phyloP scores from a whole-genome alignment of 1,284 basidiomycete genomes.

The Macrocystidia cucumis region DNA sequence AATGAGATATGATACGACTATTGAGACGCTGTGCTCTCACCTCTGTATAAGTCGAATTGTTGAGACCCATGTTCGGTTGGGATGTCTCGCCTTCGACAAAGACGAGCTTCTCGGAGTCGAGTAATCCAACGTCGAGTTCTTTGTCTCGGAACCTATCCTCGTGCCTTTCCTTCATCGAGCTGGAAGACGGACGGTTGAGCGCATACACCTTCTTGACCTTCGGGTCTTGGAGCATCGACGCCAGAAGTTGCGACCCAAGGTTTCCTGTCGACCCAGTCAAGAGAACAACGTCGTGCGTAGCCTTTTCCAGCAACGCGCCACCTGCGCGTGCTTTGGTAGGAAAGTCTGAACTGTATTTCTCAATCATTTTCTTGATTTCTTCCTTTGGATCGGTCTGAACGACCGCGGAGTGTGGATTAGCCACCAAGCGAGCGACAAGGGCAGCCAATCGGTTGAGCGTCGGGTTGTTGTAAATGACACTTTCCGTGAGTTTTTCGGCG shows the following conservation, averaged over 20 bases:
- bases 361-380: slow-evolving; percentile 4
- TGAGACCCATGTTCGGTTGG: slow-evolving; percentile 20
- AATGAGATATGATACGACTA: slow-evolving; percentile 19
- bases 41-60: slow-evolving; percentile 18
- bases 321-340: background rate
- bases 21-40: slow-evolving; percentile 19
- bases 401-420: background rate
- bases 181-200: slow-evolving; percentile 5
- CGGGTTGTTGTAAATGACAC: slow-evolving; percentile 17
- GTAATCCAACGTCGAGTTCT: slow-evolving; percentile 19
- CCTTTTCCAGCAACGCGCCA: background rate
- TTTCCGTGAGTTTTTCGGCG: slow-evolving; percentile 3
- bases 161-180: slow-evolving; percentile 18
- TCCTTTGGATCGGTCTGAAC: background rate
- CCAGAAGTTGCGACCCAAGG: slow-evolving; percentile 16
- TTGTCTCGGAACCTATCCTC: slow-evolving; percentile 18
- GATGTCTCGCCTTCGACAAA: slow-evolving; percentile 25
- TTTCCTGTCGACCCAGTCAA: slow-evolving; percentile 19
- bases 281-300: slow-evolving; percentile 11
- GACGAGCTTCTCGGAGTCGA: slow-evolving; percentile 21
- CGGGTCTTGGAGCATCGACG: slow-evolving; percentile 2
- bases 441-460: slow-evolving; percentile 11
- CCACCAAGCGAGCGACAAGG: slow-evolving; percentile 7
- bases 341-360: slow-evolving; percentile 6
- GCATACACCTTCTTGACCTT: slow-evolving; percentile 6